A percentile compares a stretch with the other conserved stretches of the same genome.
Evolutionary conservation across 1,284 basidiomycete genomes (phyloP).

Genomic region (Somion occarium): DNA sequence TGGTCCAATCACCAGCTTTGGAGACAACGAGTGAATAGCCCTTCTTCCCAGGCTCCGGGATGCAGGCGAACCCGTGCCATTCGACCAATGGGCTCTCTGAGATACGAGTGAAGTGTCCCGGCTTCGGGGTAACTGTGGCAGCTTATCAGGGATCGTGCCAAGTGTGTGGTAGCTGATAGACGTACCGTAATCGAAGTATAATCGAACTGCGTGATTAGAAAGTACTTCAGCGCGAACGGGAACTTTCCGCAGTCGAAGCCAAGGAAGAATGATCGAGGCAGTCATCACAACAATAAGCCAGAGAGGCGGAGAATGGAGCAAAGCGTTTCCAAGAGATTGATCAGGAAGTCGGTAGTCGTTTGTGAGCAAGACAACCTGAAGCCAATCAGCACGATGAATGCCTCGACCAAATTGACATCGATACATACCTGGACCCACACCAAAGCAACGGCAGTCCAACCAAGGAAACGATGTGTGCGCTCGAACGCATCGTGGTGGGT

Average conservation of each 20-base stretch:
- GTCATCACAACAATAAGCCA: conserved; percentile 52
- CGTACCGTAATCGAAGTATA: conserved; percentile 53
- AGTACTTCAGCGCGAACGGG: conserved; percentile 48
- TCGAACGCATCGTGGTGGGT: conserved; percentile 51
- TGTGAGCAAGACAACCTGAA: conserved; percentile 43
- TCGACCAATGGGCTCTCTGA: conserved; percentile 50
- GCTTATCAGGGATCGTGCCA: conserved; percentile 7
- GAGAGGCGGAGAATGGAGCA: conserved; percentile 43
- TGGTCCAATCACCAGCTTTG: conserved; percentile 58
- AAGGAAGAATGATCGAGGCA: conserved; percentile 48
- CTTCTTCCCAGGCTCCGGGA: conserved; percentile 44
- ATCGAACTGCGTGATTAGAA: conserved; percentile 50
- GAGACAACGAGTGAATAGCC: conserved; percentile 58
- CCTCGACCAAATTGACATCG: background rate
- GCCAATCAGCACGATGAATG: background rate
- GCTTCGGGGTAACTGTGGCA: conserved; percentile 36
- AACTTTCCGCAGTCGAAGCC: conserved; percentile 50
- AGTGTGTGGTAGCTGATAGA: conserved; percentile 5
- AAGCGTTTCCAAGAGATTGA: conserved; percentile 37
- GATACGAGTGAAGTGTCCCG: conserved; percentile 52
- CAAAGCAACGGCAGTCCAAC: conserved; percentile 48
- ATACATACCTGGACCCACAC: conserved; percentile 50
- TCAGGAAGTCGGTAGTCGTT: conserved; percentile 44
- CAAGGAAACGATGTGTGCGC: conserved; percentile 49
- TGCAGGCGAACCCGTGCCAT: conserved; percentile 60